These are phyloP conservation scores for Globisporangium megalacanthum DNA, from an alignment of 352 stramenopile species.

Conservation along the genomic window DNA sequence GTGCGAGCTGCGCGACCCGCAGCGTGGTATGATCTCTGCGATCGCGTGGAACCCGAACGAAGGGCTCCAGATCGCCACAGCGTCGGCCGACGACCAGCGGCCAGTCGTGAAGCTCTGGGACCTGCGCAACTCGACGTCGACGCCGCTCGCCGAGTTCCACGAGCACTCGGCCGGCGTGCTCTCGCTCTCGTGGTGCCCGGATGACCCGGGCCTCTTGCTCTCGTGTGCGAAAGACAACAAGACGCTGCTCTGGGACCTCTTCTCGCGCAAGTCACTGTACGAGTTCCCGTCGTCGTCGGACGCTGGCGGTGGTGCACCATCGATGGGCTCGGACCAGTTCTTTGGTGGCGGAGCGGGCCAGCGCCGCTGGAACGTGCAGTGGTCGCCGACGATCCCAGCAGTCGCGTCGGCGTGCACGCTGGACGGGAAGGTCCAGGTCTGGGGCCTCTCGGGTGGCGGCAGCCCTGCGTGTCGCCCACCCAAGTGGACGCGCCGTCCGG, in stretches of 20 bases:
- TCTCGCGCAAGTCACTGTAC: slow-evolving; percentile 89
- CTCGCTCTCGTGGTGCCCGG: slow-evolving; percentile 96
- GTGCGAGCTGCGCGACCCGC: slow-evolving; percentile 94
- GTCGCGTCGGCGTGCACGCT: slow-evolving; percentile 96
- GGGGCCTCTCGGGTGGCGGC: slow-evolving; percentile 65
- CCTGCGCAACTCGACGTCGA: slow-evolving; percentile 96
- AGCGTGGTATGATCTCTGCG: slow-evolving; percentile 86
- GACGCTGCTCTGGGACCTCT: slow-evolving; percentile 98
- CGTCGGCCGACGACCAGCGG: slow-evolving; percentile 92
- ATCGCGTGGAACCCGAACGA: slow-evolving; percentile 98
- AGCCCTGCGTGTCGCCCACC: slow-evolving; percentile 86
- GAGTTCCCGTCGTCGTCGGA: slow-evolving; percentile 88
- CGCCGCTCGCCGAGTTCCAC: slow-evolving; percentile 93
- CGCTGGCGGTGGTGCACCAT: slow-evolving; percentile 28
- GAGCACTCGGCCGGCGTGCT: slow-evolving; percentile 96
- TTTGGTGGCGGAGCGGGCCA: slow-evolving; percentile 68
- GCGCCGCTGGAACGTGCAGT: slow-evolving; percentile 94
- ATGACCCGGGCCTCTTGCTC: slow-evolving; percentile 91
- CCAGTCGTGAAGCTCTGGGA: slow-evolving; percentile 98
- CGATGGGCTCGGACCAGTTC: slow-evolving; percentile 78
- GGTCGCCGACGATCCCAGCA: slow-evolving; percentile 92
- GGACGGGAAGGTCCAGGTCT: slow-evolving; percentile 96
- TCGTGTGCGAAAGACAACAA: slow-evolving; percentile 97
- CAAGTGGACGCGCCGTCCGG: slow-evolving; percentile 92
- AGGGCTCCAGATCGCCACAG: slow-evolving; percentile 96